A percentile compares a stretch with the other conserved stretches of the same genome.
phyloP scores from a whole-genome alignment of 2,329 filamentous ascomycete genomes.

The Arthrobotrys entomopaga region DNA sequence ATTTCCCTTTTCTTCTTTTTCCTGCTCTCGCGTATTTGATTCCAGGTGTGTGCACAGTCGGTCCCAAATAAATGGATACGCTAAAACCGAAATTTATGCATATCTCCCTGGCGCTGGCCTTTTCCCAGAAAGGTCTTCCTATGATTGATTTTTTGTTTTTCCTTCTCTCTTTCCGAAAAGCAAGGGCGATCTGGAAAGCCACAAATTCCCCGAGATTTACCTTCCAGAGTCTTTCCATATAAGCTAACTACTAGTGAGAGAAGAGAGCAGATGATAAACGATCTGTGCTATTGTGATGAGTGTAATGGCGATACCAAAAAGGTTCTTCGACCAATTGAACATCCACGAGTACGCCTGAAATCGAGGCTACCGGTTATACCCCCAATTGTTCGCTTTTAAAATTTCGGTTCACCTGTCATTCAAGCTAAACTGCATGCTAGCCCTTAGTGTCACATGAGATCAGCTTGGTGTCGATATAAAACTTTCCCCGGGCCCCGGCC shows the following conservation, averaged over 20 bases:
- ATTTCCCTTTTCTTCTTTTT: slow-evolving; percentile 37
- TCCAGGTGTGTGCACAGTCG: slow-evolving; percentile 45
- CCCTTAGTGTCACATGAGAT: slow-evolving; percentile 54
- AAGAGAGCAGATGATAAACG: neutral
- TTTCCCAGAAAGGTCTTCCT: slow-evolving; percentile 14
- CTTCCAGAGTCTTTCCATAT: neutral
- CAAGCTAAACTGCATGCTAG: slow-evolving; percentile 5
- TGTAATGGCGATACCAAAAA: slow-evolving; percentile 17
- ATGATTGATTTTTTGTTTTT: slow-evolving; percentile 14
- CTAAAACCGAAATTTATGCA: slow-evolving; percentile 52
- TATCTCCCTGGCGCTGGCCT: slow-evolving; percentile 41
- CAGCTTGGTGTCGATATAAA: slow-evolving; percentile 54
- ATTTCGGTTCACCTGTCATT: slow-evolving; percentile 45
- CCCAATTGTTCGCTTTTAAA: slow-evolving; percentile 3
- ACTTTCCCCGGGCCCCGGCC: slow-evolving; percentile 42
- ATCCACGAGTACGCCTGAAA: too few species aligned
- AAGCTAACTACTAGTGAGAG: neutral
- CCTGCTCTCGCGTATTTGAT: slow-evolving; percentile 54
- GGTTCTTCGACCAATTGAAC: too few species aligned
- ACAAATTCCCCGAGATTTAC: slow-evolving; percentile 47
- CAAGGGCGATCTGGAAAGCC: slow-evolving; percentile 48
- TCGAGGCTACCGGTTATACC: too few species aligned
- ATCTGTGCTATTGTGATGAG: slow-evolving; percentile 15
- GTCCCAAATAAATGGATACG: slow-evolving; percentile 55
- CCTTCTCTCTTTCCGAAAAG: slow-evolving; percentile 28